Evolutionary conservation across 352 stramenopile species (phyloP), one percentile per base, ranked within the genome.

Genomic region (Pythium biforme): DNA sequence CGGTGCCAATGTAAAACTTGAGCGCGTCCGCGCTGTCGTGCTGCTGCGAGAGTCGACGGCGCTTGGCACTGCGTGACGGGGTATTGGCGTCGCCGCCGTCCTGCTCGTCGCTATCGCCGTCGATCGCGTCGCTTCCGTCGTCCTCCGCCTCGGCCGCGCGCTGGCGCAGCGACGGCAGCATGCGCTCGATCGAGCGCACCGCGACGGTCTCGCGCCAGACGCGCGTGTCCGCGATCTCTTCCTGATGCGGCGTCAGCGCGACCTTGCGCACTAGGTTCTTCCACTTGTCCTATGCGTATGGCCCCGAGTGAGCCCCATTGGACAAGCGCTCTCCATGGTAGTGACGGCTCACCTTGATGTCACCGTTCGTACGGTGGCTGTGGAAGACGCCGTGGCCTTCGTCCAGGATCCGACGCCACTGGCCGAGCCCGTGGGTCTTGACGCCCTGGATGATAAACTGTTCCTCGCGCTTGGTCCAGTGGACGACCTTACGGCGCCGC

Each of bases 281-380:
- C 64, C 64, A 71, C 47, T 71, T 71, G 33, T 66, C 57, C 64
- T 71, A 37, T 10, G 17, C 39, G 15, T 15, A 46, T 23, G 1
- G 10, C 31, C 3, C 31, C 31, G 7, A 8, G 8, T 37, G 31
- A 37, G 31, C 31, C 31, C 31, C n/a, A n/a, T n/a, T n/a, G n/a
- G 14, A 8, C 31, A 37, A 37, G 7, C 3, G 31, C 31, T 37
- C 10, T 37, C 31, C 31, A 11, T 37, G 8, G 9, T 20, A 43
- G 37, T 20, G 9, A n/a, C n/a, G n/a, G n/a, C 26, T 6, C 10
- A 88, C 79, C 76, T 90, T 90, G 23, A 90, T 65, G 55, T 90
- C 79, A 14, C 85, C 69, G 33, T 89, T 88, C 0, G 76, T 90
- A 29, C 81, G 69, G 40, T 81, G 76, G 1, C 2, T 34, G 9